Evolutionary conservation across 2,329 filamentous ascomycete species (phyloP).

Genomic region (Fusarium graminum): DNA sequence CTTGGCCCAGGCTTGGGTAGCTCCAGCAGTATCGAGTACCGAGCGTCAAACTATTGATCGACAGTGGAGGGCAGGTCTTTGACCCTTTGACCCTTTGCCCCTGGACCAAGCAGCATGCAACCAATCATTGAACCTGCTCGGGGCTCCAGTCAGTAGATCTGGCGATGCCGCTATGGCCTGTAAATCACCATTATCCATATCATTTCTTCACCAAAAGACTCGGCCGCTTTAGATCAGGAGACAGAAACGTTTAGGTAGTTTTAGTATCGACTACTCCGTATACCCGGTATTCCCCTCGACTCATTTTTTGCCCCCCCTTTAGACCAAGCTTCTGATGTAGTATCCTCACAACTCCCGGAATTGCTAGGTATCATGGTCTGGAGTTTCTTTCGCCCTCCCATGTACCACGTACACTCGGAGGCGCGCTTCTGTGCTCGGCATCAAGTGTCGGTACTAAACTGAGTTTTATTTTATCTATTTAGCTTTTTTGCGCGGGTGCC

Average conservation of each 20-base stretch:
- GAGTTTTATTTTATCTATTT: constrained; percentile 17
- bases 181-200: constrained; percentile 14
- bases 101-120: constrained; percentile 1
- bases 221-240: too few species aligned
- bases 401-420: background rate
- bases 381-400: background rate
- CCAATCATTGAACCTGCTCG: constrained; percentile 7
- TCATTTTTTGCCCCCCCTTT: background rate
- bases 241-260: too few species aligned
- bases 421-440: constrained; percentile 21
- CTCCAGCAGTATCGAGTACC: background rate
- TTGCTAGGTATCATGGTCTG: constrained; percentile 16
- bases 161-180: constrained; percentile 23
- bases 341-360: constrained; percentile 16
- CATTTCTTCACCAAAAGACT: too few species aligned
- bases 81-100: constrained; percentile 20
- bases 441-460: constrained; percentile 12
- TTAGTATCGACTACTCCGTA: too few species aligned
- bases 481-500: constrained; percentile 15
- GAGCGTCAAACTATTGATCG: too few species aligned
- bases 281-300: too few species aligned
- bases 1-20: background rate
- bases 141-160: constrained; percentile 7
- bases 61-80: background rate
- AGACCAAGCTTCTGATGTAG: background rate